Base-by-base conservation (phyloP, 2,329 filamentous ascomycete genomes). In the Cladosporium sp. region DNA sequence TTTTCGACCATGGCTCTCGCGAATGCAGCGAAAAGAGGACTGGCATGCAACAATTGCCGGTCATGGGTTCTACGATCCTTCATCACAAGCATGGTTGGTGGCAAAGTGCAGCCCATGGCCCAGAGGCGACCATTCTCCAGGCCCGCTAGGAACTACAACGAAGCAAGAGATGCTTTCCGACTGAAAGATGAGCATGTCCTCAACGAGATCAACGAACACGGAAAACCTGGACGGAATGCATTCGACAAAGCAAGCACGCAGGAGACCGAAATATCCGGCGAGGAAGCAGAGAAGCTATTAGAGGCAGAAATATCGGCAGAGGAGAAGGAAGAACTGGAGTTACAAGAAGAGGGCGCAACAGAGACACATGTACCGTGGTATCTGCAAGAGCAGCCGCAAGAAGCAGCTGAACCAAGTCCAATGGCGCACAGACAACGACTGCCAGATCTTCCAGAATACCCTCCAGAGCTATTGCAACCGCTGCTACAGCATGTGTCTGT, bases 401-500 rank as follows among this genome's bases (percentile, higher is more conserved):
- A 79, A 6, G 77, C 80, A 14, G 72, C 76, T 63, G 74, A 79
- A 35, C 74, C 80, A n/a, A 75, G 76, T 40, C 76, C 80, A 4
- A 72, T 86, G 49, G 80, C 82, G 59, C 79, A 84, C 40, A 80
- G 82, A 58, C 87, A 89, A 72, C 78, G 80, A 57, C 80, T 91
- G 23, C 89, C 89, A 33, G 81, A 85, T 21, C 79, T 90, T 0
- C 93, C 93, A 0, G 79, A 83, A 1, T 84, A 89, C 65, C 81
- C 92, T 0, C 95, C 95, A 0, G 80, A 85, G 0, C 83, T 97
- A 18, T 82, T 97, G 5, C 79, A 85, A 29, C 85, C 88, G 2
- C 83, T 98, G 62, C 81, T 98, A 33, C 84, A 92, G 68, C 92
- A 93, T 74, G 84, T 92, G 1, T 93, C 91, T 7, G 86, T 93